These are phyloP conservation scores for Austroboletus novae-zelandiae DNA, from an alignment of 1,284 basidiomycete genomes.

Conservation along the genomic window DNA sequence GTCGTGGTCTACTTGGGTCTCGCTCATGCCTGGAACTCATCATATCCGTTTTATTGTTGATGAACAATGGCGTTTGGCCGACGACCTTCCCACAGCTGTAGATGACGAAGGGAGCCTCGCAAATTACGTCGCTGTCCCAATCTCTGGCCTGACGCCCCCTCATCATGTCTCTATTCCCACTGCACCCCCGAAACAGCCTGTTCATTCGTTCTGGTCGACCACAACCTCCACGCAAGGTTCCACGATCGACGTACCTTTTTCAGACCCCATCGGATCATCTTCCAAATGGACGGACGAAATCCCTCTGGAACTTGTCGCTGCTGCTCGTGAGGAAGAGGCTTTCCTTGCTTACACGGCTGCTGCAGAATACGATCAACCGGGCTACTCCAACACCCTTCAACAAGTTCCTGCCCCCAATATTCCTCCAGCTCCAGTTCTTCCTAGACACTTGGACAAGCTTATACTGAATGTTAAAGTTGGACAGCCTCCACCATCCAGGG, in stretches of 20 bases:
- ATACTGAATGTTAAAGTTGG: slow-evolving; percentile 73
- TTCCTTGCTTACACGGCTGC: slow-evolving; percentile 53
- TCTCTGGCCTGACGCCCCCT: slow-evolving; percentile 36
- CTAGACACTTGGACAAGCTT: slow-evolving; percentile 90
- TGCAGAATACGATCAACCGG: slow-evolving; percentile 29
- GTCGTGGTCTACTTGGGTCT: slow-evolving; percentile 46
- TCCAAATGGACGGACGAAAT: slow-evolving; percentile 74
- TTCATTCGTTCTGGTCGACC: slow-evolving; percentile 37
- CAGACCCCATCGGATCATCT: slow-evolving; percentile 29
- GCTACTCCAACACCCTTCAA: slow-evolving; percentile 16
- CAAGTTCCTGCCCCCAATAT: slow-evolving; percentile 65
- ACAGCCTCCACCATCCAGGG: slow-evolving; percentile 30
- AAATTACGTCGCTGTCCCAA: slow-evolving; percentile 78
- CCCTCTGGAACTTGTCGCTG: slow-evolving; percentile 71
- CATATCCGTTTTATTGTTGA: slow-evolving; percentile 97
- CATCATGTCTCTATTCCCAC: slow-evolving; percentile 12
- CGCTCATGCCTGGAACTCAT: slow-evolving; percentile 88
- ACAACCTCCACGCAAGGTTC: slow-evolving; percentile 36
- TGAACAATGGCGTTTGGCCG: slow-evolving; percentile 77
- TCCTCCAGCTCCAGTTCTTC: slow-evolving; percentile 83
- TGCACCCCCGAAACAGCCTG: slow-evolving; percentile 42
- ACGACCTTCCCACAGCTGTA: slow-evolving; percentile 86
- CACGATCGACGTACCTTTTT: slow-evolving; percentile 20
- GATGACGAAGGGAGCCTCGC: slow-evolving; percentile 95
- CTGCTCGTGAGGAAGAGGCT: slow-evolving; percentile 82